Evolutionary conservation across 2,329 filamentous ascomycete genomes (phyloP), one percentile per base, ranked within the genome.

Genomic region (Lasiodiplodia sp.): DNA sequence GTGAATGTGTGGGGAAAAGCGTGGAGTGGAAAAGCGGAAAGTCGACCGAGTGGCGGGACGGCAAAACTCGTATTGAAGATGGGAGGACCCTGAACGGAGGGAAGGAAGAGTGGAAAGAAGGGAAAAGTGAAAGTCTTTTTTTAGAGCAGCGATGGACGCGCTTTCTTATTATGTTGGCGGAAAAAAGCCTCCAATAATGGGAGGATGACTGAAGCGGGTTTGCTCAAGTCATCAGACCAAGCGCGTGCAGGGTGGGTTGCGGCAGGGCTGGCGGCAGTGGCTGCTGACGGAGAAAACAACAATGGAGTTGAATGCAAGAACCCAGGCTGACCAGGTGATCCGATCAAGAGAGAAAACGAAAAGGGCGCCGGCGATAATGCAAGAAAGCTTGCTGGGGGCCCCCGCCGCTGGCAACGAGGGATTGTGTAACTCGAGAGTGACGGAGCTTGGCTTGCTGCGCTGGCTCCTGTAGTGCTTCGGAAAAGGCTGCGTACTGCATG

Each of bases 381-480:
- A 60, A 40, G 37, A n/a, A 40, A 16, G 31, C 31, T 34, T 34
- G 31, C 31, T 34, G 31, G 31, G 31, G 31, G 8, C 16, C 25
- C 37, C 40, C 58, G 58, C 58, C 49, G 44, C 44, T 47, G 44
- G n/a, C n/a, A 62, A 62, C 18, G 58, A 18, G 47, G 37, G 31
- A 25, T 31, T 21, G 55, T 62, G 58, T 14, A 62, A 62, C 58
- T 49, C 11, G 37, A 28, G 56, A 60, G 12, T 44, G 56, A 21
- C 56, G 57, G 57, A 16, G 58, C 21, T 18, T 28, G 51, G 58
- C 25, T 37, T 62, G 58, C 58, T 62, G 58, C 25, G 58, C 40
- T 62, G 58, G 58, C 58, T 62, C 58, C 58, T 62, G 40, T 62
- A 28, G 57, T 23, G 52, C 52, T n/a, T n/a, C 16, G 52, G 25